Percentiles rank a stretch among this genome's conserved stretches.
Conservation (phyloP, 129 eudicot species). For the Lactuca sativa region DNA sequence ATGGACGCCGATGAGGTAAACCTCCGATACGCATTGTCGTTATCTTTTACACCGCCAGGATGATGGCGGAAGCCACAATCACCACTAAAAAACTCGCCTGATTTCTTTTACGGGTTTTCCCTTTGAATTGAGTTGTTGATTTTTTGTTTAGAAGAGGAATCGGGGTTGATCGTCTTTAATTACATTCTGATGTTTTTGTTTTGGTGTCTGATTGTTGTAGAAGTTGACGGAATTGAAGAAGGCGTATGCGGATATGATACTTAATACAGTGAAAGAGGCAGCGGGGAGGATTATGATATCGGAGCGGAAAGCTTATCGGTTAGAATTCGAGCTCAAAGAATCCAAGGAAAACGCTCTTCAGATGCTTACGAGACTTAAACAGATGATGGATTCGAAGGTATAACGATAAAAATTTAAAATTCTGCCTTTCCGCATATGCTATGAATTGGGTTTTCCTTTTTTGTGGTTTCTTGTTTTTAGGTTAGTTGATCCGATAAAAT, state of each 20-base stretch:
- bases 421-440: neutral
- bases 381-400: conserved; percentile 80
- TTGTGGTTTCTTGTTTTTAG: conserved; percentile 2
- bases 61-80: neutral
- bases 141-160: neutral
- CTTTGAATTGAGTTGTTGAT: neutral
- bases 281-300: conserved; percentile 64
- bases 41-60: neutral
- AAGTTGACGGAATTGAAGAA: conserved; percentile 58
- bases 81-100: neutral
- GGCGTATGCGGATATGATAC: conserved; percentile 74
- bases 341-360: conserved; percentile 58
- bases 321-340: conserved; percentile 47
- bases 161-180: neutral
- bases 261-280: conserved; percentile 74
- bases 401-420: neutral
- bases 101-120: neutral
- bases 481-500: conserved; percentile 4
- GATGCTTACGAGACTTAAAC: conserved; percentile 62
- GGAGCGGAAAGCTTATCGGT: conserved; percentile 52
- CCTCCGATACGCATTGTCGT: neutral
- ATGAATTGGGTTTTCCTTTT: conserved; percentile 10
- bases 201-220: conserved; percentile 34
- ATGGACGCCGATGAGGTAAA: neutral
- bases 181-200: neutral